Conservation (phyloP, 768 basidiomycete species). For the Leccinum boreale region DNA sequence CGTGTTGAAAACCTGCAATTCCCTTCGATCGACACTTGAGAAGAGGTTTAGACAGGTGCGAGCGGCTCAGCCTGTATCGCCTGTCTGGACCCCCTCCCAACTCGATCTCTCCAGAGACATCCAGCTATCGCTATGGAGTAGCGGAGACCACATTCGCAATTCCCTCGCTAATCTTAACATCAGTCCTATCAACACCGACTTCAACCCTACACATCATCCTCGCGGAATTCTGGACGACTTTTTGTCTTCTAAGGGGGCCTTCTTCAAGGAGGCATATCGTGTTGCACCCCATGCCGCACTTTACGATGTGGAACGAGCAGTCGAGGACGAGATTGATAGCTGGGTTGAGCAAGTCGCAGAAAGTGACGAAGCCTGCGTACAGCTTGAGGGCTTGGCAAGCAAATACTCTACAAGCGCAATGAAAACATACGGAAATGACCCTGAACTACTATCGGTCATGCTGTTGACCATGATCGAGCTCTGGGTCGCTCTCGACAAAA, state of each 20-base stretch:
- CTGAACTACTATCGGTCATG: slow-evolving; percentile 41
- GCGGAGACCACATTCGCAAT: background rate
- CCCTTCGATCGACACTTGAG: slow-evolving; percentile 23
- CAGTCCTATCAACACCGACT: background rate
- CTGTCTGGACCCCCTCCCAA: slow-evolving; percentile 29
- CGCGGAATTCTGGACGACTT: slow-evolving; percentile 2
- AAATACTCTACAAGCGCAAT: slow-evolving; percentile 27
- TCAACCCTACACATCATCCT: slow-evolving; percentile 1
- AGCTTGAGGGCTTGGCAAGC: slow-evolving; percentile 22
- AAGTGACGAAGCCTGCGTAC: slow-evolving; percentile 2
- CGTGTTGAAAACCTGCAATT: slow-evolving; percentile 34
- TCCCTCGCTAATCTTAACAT: background rate
- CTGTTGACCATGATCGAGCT: slow-evolving; percentile 36
- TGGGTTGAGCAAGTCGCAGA: slow-evolving; percentile 26
- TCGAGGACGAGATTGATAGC: slow-evolving; percentile 28
- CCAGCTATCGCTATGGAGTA: background rate
- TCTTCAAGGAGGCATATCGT: slow-evolving; percentile 6
- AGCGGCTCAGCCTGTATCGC: slow-evolving; percentile 23
- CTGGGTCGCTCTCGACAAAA: slow-evolving; percentile 35
- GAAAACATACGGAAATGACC: slow-evolving; percentile 27
- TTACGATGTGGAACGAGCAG: slow-evolving; percentile 36
- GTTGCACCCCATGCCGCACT: slow-evolving; percentile 17
- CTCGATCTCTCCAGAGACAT: background rate
- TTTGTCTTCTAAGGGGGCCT: slow-evolving; percentile 2
- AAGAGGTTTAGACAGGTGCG: slow-evolving; percentile 35